phyloP scores from a whole-genome alignment of 345 rosid genomes.

The Conringia planisiliqua region DNA sequence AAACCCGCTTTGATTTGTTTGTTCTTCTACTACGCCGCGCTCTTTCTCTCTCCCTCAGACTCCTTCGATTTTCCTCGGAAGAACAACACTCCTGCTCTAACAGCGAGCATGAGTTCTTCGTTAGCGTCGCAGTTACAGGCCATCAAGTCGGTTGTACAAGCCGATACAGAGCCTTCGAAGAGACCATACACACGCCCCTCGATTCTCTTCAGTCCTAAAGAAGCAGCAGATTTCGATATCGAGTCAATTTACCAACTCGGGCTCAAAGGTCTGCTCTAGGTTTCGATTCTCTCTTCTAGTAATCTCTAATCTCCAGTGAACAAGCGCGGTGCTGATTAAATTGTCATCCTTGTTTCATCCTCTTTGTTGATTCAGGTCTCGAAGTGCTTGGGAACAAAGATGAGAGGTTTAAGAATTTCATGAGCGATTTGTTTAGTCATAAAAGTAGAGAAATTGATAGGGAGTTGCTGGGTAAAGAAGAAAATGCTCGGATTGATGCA shows the following conservation, averaged over 20 bases:
- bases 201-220: conserved; percentile 37
- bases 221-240: conserved; percentile 60
- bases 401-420: conserved; percentile 63
- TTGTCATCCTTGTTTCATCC: background rate
- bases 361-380: conserved; percentile 52
- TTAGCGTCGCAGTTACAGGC: conserved; percentile 67
- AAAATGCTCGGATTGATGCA: conserved; percentile 54
- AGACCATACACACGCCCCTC: conserved; percentile 40
- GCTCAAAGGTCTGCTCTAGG: conserved; percentile 43
- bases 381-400: conserved; percentile 61
- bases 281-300: background rate
- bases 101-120: conserved; percentile 47
- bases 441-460: conserved; percentile 79
- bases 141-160: conserved; percentile 48
- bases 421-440: conserved; percentile 64
- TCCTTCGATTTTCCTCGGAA: background rate
- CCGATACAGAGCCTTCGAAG: conserved; percentile 44
- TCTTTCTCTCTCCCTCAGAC: background rate
- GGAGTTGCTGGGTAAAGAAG: conserved; percentile 59
- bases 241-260: conserved; percentile 61
- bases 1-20: background rate
- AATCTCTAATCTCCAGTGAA: background rate
- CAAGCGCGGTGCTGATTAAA: background rate
- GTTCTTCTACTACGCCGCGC: conserved; percentile 19
- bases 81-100: background rate